Evolutionary conservation across 2,329 filamentous ascomycete species (phyloP), one percentile per base, ranked within the genome.

Genomic region (Chrysoporthe cubensis): DNA sequence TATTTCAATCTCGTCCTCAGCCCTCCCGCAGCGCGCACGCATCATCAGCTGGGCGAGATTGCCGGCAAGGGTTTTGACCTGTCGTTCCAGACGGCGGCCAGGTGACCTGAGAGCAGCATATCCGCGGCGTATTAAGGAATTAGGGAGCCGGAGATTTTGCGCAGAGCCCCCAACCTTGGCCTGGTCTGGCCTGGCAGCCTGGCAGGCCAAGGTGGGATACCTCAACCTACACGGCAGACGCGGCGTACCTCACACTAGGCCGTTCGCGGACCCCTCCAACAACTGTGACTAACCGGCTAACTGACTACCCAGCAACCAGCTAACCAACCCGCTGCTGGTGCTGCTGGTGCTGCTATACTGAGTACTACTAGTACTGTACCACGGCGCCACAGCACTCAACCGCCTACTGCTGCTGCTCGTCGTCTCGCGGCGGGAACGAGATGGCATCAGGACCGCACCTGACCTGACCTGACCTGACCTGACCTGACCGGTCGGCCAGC

Each of bases 201-300:
- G 37, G 37, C 37, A 6, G 37, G 37, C 37, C 9, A 9, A 40
- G 37, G 42, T 32, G 18, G 59, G 57, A 16, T 42, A 59, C 37
- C 57, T 60, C 57, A 42, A 14, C 18, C 37, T 16, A 37, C 26
- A 26, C 44, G 26, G 42, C 32, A 43, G 34, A 63, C 16, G 48
- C 40, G 48, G 60, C 43, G 46, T 63, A 32, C 61, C 61, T 52
- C 42, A 18, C 61, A 63, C 61, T 63, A 63, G 34, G 2, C 61
- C 48, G 9, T 50, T 63, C 34, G n/a, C n/a, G 61, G 61, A 52
- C 13, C n/a, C 40, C 37, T 26, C 57, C 26, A 60, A 21, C 50
- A 54, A 26, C 26, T 26, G 26, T 26, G 26, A 26, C 26, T 26
- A 26, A 26, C 26, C 26, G 26, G 26, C 26, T 26, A 26, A 26